Percentiles rank a stretch among this genome's conserved stretches.
These are phyloP conservation scores for Elsinoe batatas DNA, from an alignment of 2,329 filamentous ascomycete genomes.

Conservation along the genomic window DNA sequence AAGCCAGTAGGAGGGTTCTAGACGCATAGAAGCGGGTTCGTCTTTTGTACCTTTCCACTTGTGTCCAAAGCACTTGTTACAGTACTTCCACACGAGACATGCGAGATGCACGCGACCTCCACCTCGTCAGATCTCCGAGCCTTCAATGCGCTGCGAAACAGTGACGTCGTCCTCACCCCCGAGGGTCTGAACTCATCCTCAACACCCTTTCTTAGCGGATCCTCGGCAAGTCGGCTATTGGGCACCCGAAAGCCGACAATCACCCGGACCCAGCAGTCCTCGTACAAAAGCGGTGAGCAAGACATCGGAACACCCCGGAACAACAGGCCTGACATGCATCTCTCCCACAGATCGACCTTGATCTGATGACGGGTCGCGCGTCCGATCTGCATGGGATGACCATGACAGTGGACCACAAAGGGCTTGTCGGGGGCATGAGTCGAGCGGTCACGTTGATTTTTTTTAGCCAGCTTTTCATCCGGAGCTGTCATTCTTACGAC, in stretches of 20 bases:
- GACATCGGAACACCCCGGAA: constrained; percentile 7
- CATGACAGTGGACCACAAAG: no score
- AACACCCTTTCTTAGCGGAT: no score
- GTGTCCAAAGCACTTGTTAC: background rate
- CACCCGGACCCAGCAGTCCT: background rate
- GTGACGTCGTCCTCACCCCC: background rate
- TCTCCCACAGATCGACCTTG: no score
- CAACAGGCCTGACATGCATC: no score
- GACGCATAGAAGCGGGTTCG: background rate
- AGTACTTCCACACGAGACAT: no score
- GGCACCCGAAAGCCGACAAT: background rate
- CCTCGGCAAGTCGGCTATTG: background rate
- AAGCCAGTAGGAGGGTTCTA: background rate
- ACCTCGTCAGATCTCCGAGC: no score
- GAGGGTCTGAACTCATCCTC: background rate
- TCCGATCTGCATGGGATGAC: no score
- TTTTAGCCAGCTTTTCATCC: background rate
- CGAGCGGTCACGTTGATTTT: background rate
- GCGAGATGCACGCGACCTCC: no score
- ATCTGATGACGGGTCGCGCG: no score
- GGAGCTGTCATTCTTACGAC: background rate
- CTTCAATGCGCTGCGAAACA: no score
- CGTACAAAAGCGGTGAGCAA: background rate
- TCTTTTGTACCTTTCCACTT: background rate
- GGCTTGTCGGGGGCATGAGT: background rate